Evolutionary conservation across 1,284 basidiomycete species (phyloP).

Genomic region (Apiotrichum veenhuisii): DNA sequence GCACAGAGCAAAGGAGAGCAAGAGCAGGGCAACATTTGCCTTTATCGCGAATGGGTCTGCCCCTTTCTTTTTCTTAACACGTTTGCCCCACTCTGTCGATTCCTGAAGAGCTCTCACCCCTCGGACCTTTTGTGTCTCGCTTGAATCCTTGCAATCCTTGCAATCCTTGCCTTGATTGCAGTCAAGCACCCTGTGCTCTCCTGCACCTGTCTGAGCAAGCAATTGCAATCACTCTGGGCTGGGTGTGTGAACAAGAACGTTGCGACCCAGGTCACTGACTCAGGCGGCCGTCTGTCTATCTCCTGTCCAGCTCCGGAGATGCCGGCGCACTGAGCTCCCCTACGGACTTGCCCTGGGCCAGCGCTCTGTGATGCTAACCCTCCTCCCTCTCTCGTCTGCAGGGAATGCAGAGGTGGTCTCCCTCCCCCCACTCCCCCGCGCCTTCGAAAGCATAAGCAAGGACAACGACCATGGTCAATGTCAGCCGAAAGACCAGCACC

Average conservation of each 20-base stretch:
- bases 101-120: neutral
- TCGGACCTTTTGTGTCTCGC: neutral
- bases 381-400: neutral
- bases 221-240: neutral
- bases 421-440: neutral
- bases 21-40: no score
- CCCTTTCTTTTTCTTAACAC: neutral
- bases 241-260: no score
- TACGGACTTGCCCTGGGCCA: neutral
- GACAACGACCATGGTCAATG: neutral
- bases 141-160: neutral
- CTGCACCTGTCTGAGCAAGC: neutral
- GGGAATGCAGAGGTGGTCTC: neutral
- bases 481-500: neutral
- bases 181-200: neutral
- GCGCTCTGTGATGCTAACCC: neutral
- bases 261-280: neutral
- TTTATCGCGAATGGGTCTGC: no score
- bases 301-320: neutral
- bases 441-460: neutral
- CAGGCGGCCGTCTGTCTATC: neutral
- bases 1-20: no score
- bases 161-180: neutral
- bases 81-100: neutral
- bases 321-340: neutral